phyloP scores from a whole-genome alignment of 441 rosid species.

The Pelargonium myrrhifolium region DNA sequence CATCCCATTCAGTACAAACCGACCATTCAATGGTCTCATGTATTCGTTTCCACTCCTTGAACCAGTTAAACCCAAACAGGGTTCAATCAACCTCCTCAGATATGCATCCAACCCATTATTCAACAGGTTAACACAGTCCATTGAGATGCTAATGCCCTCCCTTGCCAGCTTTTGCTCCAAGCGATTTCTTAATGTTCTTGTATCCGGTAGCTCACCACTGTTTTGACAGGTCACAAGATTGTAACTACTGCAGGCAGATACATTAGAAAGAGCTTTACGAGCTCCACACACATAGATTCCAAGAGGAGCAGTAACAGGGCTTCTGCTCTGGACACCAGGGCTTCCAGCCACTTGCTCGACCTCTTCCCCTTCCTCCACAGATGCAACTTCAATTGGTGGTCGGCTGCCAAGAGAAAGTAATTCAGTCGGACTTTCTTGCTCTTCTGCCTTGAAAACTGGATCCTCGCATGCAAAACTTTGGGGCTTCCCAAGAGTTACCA shows the following conservation, averaged over 20 bases:
- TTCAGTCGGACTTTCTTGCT: conserved; percentile 64
- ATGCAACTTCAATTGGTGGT: conserved; percentile 58
- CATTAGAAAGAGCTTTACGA: conserved; percentile 17
- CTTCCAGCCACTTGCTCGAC: conserved; percentile 70
- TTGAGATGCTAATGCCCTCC: conserved; percentile 44
- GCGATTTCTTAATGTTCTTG: conserved; percentile 46
- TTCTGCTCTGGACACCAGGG: conserved; percentile 65
- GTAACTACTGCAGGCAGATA: not conserved
- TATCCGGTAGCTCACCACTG: conserved; percentile 49
- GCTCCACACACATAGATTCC: conserved; percentile 49
- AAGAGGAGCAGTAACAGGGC: conserved; percentile 69
- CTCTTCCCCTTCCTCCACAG: conserved; percentile 94
- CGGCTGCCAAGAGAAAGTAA: conserved; percentile 71
- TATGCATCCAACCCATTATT: conserved; percentile 56
- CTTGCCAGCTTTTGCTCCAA: conserved; percentile 51
- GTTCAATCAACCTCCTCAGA: conserved; percentile 61
- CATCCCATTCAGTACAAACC: conserved; percentile 13
- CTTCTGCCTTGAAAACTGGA: conserved; percentile 43
- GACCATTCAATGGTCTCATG: conserved; percentile 19
- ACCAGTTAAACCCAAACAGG: conserved; percentile 47
- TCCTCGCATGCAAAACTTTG: conserved; percentile 49
- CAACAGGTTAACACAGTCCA: conserved; percentile 54
- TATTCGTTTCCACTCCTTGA: conserved; percentile 28
- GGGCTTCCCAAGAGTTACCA: conserved; percentile 50
- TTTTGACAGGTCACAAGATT: not conserved